Evolutionary conservation across 306 rosid genomes (phyloP).

Genomic region (Citrullus colocynthis): DNA sequence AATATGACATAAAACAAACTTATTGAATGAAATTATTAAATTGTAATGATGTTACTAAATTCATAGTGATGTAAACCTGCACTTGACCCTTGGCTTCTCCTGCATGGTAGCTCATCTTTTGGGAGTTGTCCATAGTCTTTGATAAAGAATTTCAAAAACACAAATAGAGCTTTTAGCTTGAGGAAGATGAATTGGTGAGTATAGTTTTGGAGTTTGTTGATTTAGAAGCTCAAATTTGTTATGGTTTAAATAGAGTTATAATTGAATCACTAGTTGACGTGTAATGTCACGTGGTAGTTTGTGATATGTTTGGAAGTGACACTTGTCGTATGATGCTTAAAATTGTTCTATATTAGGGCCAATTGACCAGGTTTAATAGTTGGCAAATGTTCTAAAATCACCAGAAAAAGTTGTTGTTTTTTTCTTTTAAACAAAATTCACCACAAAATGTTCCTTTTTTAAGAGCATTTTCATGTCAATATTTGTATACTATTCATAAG

Average conservation of each 20-base stretch:
- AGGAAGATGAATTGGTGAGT: background rate
- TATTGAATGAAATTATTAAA: too few relatives aligned
- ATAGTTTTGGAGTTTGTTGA: background rate
- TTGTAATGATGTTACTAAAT: too few relatives aligned
- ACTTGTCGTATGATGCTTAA: background rate
- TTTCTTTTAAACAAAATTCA: background rate
- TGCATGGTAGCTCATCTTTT: constrained; percentile 31
- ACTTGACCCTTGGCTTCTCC: constrained; percentile 58
- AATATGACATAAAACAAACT: background rate
- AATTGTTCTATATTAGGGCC: background rate
- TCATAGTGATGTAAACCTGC: constrained; percentile 15
- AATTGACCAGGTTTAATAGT: background rate
- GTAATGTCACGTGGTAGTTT: background rate
- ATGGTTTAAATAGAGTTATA: background rate
- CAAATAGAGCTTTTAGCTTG: background rate
- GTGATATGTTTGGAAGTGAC: background rate
- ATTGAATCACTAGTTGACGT: background rate
- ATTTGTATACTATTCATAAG: background rate
- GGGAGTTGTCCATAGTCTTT: constrained; percentile 30
- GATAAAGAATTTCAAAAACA: background rate
- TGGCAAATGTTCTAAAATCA: background rate
- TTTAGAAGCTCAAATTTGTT: background rate
- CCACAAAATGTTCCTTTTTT: background rate
- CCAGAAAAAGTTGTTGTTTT: too few relatives aligned
- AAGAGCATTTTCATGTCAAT: background rate